Evolutionary conservation across 2,329 filamentous ascomycete genomes (phyloP).

Genomic region (Neonectria punicea): DNA sequence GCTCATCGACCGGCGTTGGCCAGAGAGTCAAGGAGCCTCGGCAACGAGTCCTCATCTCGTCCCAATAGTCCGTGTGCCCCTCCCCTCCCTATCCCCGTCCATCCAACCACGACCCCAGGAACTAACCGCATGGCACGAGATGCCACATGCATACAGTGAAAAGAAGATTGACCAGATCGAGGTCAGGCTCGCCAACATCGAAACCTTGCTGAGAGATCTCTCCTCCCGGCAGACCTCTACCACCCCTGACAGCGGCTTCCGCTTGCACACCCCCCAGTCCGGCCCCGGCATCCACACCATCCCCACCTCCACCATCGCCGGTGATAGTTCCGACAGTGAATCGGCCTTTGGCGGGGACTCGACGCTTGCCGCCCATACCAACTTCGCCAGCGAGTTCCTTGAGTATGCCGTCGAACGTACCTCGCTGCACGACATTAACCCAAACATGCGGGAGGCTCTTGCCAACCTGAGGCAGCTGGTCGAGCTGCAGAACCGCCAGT

Average conservation of each 20-base stretch:
- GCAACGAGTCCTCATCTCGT: constrained; percentile 68
- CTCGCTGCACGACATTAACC: constrained; percentile 56
- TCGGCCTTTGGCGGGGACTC: constrained; percentile 60
- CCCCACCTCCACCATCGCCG: constrained; percentile 46
- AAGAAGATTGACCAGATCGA: constrained; percentile 63
- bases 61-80: constrained; percentile 64
- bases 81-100: background rate
- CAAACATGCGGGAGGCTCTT: constrained; percentile 64
- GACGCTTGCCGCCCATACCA: constrained; percentile 60
- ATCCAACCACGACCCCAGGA: constrained; percentile 11
- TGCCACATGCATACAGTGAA: constrained; percentile 52
- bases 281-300: constrained; percentile 37
- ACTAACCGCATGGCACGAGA: constrained; percentile 1
- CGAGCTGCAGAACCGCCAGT: constrained; percentile 58
- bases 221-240: constrained; percentile 40
- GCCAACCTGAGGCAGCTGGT: constrained; percentile 64
- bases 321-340: constrained; percentile 54
- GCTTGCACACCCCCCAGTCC: constrained; percentile 38
- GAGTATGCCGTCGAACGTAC: constrained; percentile 63
- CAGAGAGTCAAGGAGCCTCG: constrained; percentile 65
- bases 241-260: constrained; percentile 38
- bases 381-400: constrained; percentile 65
- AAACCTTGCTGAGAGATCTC: constrained; percentile 54
- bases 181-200: constrained; percentile 56
- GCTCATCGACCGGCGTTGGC: constrained; percentile 64